Conservation (phyloP, 495 filamentous ascomycete species). For the Annulohypoxylon moriforme region DNA sequence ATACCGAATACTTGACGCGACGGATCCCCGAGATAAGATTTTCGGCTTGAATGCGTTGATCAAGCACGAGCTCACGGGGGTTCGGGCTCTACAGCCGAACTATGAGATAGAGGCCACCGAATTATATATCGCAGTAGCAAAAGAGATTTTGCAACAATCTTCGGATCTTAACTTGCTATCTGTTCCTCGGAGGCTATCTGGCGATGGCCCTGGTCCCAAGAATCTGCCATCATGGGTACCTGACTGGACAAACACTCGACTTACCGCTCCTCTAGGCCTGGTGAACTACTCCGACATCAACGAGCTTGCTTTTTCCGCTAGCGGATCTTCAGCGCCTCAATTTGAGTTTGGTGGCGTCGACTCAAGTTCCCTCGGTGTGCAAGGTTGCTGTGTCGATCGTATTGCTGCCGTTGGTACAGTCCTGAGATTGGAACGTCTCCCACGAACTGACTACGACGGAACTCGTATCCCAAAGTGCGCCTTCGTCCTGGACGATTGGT, state of each 20-base stretch:
- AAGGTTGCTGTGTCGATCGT: constrained; percentile 28
- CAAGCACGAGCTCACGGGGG: constrained; percentile 16
- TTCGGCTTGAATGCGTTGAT: constrained; percentile 35
- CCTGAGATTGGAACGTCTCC: constrained; percentile 28
- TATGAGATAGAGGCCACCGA: constrained; percentile 30
- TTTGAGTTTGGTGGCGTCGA: constrained; percentile 5
- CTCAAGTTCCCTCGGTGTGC: constrained; percentile 20
- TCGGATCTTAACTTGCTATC: constrained; percentile 34
- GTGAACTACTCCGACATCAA: constrained; percentile 41
- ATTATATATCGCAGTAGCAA: constrained; percentile 31
- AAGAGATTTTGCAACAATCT: constrained; percentile 25
- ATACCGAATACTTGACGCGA: constrained; percentile 37
- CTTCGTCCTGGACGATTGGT: constrained; percentile 34
- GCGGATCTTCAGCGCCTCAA: constrained; percentile 24
- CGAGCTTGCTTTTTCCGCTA: constrained; percentile 31
- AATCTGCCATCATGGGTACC: constrained; percentile 38
- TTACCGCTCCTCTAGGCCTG: constrained; percentile 35
- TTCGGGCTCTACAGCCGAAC: constrained; percentile 23
- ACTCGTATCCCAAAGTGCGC: constrained; percentile 35
- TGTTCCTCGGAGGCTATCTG: constrained; percentile 33
- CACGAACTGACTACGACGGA: constrained; percentile 32
- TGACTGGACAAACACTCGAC: constrained; percentile 37
- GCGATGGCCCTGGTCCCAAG: constrained; percentile 23
- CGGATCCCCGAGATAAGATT: constrained; percentile 38
- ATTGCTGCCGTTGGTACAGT: constrained; percentile 33